Conservation (phyloP, 139 green algal species). For the Chlorella sp. region DNA sequence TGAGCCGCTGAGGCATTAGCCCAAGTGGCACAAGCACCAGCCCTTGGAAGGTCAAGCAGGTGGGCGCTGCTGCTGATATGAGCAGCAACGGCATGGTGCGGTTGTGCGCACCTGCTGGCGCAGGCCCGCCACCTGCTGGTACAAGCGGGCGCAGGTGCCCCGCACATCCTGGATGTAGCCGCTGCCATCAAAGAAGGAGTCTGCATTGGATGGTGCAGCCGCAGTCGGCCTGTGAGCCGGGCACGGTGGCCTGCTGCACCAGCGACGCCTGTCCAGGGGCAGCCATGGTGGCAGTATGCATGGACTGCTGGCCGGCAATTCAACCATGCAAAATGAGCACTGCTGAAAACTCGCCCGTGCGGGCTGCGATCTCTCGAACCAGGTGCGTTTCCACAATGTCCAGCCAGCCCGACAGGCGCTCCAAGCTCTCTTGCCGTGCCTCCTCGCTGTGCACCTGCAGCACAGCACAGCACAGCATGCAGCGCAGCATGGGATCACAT, state of each 20-base stretch:
- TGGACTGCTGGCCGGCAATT: no score
- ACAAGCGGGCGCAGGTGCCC: slow-evolving; percentile 52
- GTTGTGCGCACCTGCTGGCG: slow-evolving; percentile 16
- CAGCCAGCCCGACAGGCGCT: slow-evolving; percentile 62
- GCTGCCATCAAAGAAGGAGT: slow-evolving; percentile 80
- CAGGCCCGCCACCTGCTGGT: slow-evolving; percentile 61
- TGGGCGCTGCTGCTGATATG: no score
- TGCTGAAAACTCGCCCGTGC: slow-evolving; percentile 48
- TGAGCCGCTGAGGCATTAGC: no score
- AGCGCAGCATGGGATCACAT: no score
- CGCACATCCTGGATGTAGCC: slow-evolving; percentile 79
- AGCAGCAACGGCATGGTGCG: not conserved
- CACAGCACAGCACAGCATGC: no score
- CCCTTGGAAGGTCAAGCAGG: not conserved
- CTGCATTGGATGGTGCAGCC: no score
- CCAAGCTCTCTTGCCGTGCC: slow-evolving; percentile 54
- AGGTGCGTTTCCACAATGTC: slow-evolving; percentile 82
- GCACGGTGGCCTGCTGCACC: no score
- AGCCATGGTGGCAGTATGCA: no score
- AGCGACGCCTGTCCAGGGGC: no score
- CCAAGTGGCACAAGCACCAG: no score
- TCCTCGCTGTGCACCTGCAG: slow-evolving; percentile 56
- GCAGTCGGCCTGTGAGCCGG: no score
- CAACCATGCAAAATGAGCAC: no score
- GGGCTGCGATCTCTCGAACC: slow-evolving; percentile 76